Percentiles rank a stretch among this genome's conserved stretches.
Conservation (phyloP, 2,329 filamentous ascomycete species). For the Cladosporium oxysporum region DNA sequence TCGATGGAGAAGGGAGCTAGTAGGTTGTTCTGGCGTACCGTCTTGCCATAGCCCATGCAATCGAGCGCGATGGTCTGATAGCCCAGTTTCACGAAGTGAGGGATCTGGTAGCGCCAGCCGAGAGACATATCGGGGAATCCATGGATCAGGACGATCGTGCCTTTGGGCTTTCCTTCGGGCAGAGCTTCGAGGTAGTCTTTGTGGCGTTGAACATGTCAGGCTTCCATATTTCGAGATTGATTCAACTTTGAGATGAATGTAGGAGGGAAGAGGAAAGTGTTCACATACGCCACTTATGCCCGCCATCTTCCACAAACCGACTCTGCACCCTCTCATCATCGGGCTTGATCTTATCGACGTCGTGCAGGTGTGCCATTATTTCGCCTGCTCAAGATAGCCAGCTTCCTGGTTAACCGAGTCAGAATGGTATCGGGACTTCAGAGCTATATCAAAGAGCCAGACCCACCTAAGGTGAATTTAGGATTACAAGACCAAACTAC, state of each 20-base stretch:
- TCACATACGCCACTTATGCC: slow-evolving; percentile 64
- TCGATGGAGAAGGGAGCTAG: background rate
- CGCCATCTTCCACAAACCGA: slow-evolving; percentile 64
- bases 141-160: slow-evolving; percentile 63
- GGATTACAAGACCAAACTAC: too few relatives aligned
- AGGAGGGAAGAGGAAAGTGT: background rate
- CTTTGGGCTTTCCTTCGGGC: slow-evolving; percentile 35
- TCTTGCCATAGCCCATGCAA: slow-evolving; percentile 82
- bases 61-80: slow-evolving; percentile 82
- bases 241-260: too few relatives aligned
- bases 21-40: slow-evolving; percentile 46
- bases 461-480: background rate
- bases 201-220: background rate
- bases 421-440: background rate
- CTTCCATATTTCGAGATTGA: too few relatives aligned
- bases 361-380: background rate
- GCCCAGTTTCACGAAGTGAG: slow-evolving; percentile 68
- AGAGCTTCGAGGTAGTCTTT: slow-evolving; percentile 49
- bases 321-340: slow-evolving; percentile 36
- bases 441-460: background rate
- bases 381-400: too few relatives aligned
- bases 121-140: slow-evolving; percentile 75
- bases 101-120: slow-evolving; percentile 90
- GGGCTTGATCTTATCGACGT: slow-evolving; percentile 29
- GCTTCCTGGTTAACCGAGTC: background rate